Conservation (phyloP, 2,329 filamentous ascomycete species). For the Stemphylium lycopersici region DNA sequence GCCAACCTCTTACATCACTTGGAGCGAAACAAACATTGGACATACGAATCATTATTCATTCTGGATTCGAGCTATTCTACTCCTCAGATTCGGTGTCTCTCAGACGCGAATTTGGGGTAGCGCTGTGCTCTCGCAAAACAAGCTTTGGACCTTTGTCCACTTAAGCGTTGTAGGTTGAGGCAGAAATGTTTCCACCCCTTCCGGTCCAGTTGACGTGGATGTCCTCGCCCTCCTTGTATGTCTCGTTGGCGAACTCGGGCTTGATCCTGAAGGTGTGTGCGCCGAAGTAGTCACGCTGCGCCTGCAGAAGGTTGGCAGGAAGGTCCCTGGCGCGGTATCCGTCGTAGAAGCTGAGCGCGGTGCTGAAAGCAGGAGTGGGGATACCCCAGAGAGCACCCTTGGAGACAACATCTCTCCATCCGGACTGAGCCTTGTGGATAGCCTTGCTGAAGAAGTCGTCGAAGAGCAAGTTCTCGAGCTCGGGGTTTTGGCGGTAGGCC, state of each 20-base stretch:
- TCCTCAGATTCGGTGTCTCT: conserved; percentile 17
- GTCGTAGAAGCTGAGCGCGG: conserved; percentile 97
- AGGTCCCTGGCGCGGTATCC: conserved; percentile 97
- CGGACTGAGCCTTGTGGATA: conserved; percentile 87
- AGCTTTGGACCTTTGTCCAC: conserved; percentile 22
- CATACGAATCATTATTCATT: conserved; percentile 31
- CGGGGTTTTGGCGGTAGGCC: conserved; percentile 87
- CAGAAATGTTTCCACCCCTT: conserved; percentile 94
- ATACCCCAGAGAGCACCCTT: conserved; percentile 94
- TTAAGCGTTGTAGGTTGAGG: conserved; percentile 97
- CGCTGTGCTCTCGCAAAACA: conserved; percentile 23
- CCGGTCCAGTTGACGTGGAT: conserved; percentile 99
- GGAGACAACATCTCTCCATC: conserved; percentile 70
- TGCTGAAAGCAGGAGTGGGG: conserved; percentile 94
- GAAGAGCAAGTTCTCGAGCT: conserved; percentile 97
- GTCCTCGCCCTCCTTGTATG: conserved; percentile 84
- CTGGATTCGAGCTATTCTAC: conserved; percentile 28
- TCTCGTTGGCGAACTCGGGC: conserved; percentile 63
- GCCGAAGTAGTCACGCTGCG: conserved; percentile 99
- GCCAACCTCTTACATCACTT: not conserved
- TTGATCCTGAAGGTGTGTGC: conserved; percentile 62
- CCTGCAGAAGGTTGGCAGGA: conserved; percentile 97
- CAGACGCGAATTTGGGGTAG: conserved; percentile 9
- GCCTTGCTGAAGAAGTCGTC: conserved; percentile 99
- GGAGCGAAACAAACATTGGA: not conserved